These are phyloP conservation scores for Mycena venus DNA, from an alignment of 768 basidiomycete genomes.

Conservation along the genomic window DNA sequence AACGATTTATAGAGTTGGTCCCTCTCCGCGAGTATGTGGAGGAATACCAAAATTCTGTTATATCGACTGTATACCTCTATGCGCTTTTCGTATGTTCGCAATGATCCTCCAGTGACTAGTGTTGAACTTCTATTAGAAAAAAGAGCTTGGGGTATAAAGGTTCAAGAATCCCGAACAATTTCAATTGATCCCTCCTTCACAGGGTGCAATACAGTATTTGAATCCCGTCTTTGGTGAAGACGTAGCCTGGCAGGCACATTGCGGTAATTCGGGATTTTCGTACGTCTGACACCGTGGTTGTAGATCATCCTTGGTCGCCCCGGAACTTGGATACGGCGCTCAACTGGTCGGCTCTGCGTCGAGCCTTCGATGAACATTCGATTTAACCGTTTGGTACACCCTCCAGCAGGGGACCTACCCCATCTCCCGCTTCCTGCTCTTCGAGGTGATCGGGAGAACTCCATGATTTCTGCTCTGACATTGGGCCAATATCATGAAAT, in stretches of 20 bases:
- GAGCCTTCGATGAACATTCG: neutral
- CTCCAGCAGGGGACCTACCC: neutral
- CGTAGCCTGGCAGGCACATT: too few species aligned
- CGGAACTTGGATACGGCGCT: slow-evolving; percentile 1
- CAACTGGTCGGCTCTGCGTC: neutral
- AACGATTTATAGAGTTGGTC: neutral
- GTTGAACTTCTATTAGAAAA: neutral
- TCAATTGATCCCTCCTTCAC: too few species aligned
- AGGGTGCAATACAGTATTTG: too few species aligned
- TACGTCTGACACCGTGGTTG: neutral
- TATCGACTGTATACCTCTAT: neutral
- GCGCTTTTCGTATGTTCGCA: neutral
- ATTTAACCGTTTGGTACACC: too few species aligned
- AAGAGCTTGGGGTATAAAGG: neutral
- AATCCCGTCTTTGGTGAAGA: too few species aligned
- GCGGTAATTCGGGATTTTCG: neutral
- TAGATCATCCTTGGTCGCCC: neutral
- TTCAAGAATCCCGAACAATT: too few species aligned
- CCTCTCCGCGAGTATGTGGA: neutral
- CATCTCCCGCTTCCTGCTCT: neutral
- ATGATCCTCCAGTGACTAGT: neutral
- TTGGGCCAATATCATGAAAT: neutral
- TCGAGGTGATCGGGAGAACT: neutral
- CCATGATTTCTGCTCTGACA: neutral
- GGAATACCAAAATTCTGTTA: neutral